Percentiles rank a stretch among this genome's conserved stretches.
Conservation (phyloP, 2,329 filamentous ascomycete species). For the Tolypocladium capitatum region DNA sequence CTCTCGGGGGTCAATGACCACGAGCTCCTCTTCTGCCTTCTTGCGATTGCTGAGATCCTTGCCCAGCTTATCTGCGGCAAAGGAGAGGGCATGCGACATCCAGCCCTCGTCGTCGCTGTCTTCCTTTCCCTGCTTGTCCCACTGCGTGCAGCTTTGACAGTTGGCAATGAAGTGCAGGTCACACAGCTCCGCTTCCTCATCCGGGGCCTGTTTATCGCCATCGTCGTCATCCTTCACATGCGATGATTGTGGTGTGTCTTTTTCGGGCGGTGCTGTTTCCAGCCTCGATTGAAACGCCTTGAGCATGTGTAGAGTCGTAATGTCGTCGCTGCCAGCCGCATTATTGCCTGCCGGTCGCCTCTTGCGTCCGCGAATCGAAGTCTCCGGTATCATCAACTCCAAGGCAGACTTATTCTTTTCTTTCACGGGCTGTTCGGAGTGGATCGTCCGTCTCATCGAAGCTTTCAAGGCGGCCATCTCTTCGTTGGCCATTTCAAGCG, state of each 20-base stretch:
- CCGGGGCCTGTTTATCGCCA: conserved; percentile 16
- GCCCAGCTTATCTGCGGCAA: conserved; percentile 78
- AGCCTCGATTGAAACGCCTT: conserved; percentile 71
- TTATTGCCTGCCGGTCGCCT: conserved; percentile 45
- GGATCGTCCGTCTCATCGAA: conserved; percentile 59
- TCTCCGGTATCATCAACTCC: conserved; percentile 62
- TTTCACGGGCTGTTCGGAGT: conserved; percentile 30
- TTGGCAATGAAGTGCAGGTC: conserved; percentile 93
- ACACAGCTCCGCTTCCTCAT: conserved; percentile 65
- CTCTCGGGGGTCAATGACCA: conserved; percentile 86
- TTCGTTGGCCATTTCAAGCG: conserved; percentile 59
- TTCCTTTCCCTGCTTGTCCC: conserved; percentile 54
- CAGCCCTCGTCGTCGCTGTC: conserved; percentile 57
- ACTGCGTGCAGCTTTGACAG: conserved; percentile 81
- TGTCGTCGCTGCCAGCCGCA: conserved; percentile 41
- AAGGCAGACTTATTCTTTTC: conserved; percentile 54
- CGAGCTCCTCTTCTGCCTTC: conserved; percentile 79
- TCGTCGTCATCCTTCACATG: conserved; percentile 19
- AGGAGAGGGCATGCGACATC: conserved; percentile 77
- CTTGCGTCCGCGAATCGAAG: conserved; percentile 58
- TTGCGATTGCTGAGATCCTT: conserved; percentile 85
- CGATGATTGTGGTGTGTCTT: conserved; percentile 23
- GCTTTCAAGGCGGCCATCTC: conserved; percentile 71
- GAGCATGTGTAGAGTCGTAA: conserved; percentile 55
- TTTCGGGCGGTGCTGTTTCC: conserved; percentile 36